Evolutionary conservation across 306 rosid genomes (phyloP).

Genomic region (Spatholobus suberectus): DNA sequence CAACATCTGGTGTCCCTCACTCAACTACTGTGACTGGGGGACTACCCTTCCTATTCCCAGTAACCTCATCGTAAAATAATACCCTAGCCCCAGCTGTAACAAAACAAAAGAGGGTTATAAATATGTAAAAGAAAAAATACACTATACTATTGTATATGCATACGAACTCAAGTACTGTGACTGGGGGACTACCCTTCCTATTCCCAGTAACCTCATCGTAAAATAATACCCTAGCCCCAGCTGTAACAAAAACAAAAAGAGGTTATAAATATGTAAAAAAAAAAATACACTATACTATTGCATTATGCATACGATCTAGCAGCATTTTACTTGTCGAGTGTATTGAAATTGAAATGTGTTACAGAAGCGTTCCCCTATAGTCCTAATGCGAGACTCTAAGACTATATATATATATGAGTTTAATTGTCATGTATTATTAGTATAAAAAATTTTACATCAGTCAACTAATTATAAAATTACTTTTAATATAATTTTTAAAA

Average conservation of each 20-base stretch:
- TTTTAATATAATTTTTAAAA: no score
- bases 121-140: background rate
- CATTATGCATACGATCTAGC: background rate
- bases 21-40: conserved; percentile 7
- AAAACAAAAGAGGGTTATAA: background rate
- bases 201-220: no score
- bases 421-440: no score
- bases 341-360: background rate
- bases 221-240: no score
- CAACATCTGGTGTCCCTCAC: background rate
- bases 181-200: no score
- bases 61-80: conserved; percentile 7
- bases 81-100: conserved; percentile 12
- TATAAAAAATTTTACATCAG: no score
- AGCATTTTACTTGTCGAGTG: background rate
- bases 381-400: background rate
- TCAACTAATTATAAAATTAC: no score
- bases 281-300: no score
- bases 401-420: background rate
- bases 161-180: no score
- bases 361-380: background rate
- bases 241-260: no score
- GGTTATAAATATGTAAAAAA: no score
- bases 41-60: conserved; percentile 3
- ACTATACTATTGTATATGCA: no score